Evolutionary conservation across 2,329 filamentous ascomycete species (phyloP), one percentile per base, ranked within the genome.

Genomic region (Cordyceps fumosorosea): DNA sequence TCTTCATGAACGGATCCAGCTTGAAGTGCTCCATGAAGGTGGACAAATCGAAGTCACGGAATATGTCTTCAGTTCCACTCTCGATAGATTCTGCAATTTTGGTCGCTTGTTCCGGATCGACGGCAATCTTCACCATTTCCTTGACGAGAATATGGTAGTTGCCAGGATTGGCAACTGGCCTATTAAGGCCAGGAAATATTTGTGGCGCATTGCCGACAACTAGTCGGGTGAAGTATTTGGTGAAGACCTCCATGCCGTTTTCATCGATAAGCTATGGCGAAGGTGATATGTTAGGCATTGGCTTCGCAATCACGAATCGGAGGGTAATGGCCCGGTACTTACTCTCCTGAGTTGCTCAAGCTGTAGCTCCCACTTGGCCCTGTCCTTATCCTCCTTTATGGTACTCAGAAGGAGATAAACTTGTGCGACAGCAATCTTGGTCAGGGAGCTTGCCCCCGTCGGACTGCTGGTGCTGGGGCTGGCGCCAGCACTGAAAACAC

Each of bases 171-270:
- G 91, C 84, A 66, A 86, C 84, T 62, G 85, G 84, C 76, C 91
- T 84, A 69, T 85, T 90, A 60, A 88, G 81, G 66, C 89, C 87
- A 57, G 91, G 88, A 73, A 98, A 98, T 74, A 99, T 95, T 71
- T 95, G 89, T 66, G 88, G 81, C 70, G 93, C 91, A 86, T 97
- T 97, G 78, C 89, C 88, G 76, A 89, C 89, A 72, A 99, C 86
- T 74, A 98, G 83, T 77, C 93, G 91, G 76, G 91, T 88, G 77
- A 99, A 96, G 77, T 95, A 97, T 81, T 93, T 96, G 64, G 91
- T 88, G 75, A 93, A 97, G 73, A 97, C 92, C 83, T 99, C 96
- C 93, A 99, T 99, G 73, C 93, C 93, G 92, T 96, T 89, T 71
- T 93, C 93, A 85, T 96, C 89, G 79, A 98, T 89, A 75, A 98